These are phyloP conservation scores for Colletotrichum incanum DNA, from an alignment of 2,329 filamentous ascomycete genomes.

Conservation along the genomic window DNA sequence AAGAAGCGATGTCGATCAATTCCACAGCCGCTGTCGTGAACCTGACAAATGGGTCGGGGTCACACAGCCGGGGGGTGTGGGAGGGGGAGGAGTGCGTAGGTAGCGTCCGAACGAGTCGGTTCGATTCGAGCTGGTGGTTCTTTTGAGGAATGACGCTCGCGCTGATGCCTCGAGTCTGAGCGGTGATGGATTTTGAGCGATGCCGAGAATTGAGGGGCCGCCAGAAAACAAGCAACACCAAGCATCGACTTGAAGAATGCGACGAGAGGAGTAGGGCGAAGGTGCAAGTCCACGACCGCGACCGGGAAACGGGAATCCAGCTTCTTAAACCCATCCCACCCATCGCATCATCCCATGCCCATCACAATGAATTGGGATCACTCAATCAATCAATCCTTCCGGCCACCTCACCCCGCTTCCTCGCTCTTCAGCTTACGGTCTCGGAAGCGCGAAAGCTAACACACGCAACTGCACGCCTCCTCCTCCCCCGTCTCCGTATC, in stretches of 20 bases:
- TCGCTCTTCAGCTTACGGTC: conserved; percentile 28
- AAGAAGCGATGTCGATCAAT: conserved; percentile 11
- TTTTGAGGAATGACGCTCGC: conserved; percentile 2
- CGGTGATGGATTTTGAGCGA: not conserved
- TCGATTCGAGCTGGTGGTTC: not conserved
- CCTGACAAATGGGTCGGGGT: not conserved
- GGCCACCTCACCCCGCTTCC: conserved; percentile 14
- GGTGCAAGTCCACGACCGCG: not conserved
- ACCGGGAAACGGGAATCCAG: conserved; percentile 24
- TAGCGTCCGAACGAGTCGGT: not conserved
- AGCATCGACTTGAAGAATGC: conserved; percentile 9
- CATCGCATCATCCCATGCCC: conserved; percentile 12
- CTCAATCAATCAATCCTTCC: conserved; percentile 28
- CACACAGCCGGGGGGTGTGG: not conserved
- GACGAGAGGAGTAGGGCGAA: no score
- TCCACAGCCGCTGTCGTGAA: not conserved
- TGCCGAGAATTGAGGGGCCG: not conserved
- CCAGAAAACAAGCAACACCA: conserved; percentile 37
- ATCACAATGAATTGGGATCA: conserved; percentile 15
- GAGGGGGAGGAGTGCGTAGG: not conserved
- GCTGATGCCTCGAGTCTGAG: not conserved
- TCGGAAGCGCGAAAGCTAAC: conserved; percentile 31
- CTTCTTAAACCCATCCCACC: conserved; percentile 35
- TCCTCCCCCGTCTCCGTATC: conserved; percentile 19
- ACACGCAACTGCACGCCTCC: conserved; percentile 25